Evolutionary conservation across 2,329 filamentous ascomycete genomes (phyloP).

Genomic region (Alternaria triticina): DNA sequence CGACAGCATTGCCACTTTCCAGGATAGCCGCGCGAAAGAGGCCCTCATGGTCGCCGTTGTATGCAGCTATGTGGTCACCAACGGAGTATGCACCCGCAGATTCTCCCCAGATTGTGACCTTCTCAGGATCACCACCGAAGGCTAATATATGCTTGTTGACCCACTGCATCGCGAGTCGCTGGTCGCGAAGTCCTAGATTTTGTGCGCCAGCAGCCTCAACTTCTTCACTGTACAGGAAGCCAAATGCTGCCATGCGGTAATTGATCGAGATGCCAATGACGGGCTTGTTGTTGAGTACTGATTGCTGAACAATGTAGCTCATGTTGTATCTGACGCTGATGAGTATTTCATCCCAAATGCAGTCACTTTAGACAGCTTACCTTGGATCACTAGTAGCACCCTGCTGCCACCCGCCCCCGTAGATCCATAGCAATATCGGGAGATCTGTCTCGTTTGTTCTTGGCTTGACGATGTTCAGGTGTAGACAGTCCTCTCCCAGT

Average conservation of each 20-base stretch:
- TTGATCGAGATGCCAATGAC: conserved; percentile 51
- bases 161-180: conserved; percentile 66
- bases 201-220: conserved; percentile 44
- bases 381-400: conserved; percentile 41
- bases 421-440: conserved; percentile 43
- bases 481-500: conserved; percentile 54
- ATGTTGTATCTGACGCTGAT: conserved; percentile 31
- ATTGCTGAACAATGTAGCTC: conserved; percentile 41
- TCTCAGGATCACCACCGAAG: conserved; percentile 61
- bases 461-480: conserved; percentile 46
- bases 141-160: conserved; percentile 63
- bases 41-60: conserved; percentile 45
- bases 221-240: conserved; percentile 55
- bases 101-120: conserved; percentile 66
- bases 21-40: conserved; percentile 54
- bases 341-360: neutral
- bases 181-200: conserved; percentile 66
- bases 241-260: conserved; percentile 58
- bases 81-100: conserved; percentile 68
- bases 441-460: conserved; percentile 22
- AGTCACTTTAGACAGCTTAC: conserved; percentile 7
- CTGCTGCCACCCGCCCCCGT: conserved; percentile 43
- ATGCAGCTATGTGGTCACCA: conserved; percentile 46
- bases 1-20: conserved; percentile 45
- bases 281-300: conserved; percentile 37